phyloP scores from a whole-genome alignment of 108 stramenopile genomes.

The Parietichytrium sp. region DNA sequence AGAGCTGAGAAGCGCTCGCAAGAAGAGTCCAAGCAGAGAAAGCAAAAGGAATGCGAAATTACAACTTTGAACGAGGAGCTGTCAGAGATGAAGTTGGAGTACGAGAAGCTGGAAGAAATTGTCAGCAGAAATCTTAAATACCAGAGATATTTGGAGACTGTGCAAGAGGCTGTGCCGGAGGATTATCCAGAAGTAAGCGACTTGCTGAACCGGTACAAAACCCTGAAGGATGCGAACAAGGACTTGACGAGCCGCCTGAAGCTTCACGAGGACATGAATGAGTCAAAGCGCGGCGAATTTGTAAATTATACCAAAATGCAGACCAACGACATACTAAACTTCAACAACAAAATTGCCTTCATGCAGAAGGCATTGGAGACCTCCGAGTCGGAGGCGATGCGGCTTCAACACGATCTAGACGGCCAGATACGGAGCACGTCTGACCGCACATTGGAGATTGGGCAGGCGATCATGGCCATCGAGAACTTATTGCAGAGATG shows the following conservation, averaged over 20 bases:
- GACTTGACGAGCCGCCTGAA: conserved; percentile 49
- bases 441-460: conserved; percentile 55
- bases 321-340: conserved; percentile 58
- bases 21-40: conserved; percentile 59
- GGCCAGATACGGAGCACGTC: conserved; percentile 50
- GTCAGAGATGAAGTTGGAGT: not conserved
- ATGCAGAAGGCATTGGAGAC: conserved; percentile 53
- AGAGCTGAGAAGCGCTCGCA: conserved; percentile 58
- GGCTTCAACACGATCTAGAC: conserved; percentile 51
- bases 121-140: conserved; percentile 39
- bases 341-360: conserved; percentile 58
- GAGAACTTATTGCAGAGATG: conserved; percentile 10
- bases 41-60: conserved; percentile 47
- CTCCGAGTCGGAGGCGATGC: conserved; percentile 43
- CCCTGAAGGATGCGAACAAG: conserved; percentile 56
- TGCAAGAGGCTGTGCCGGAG: conserved; percentile 56
- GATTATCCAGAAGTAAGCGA: conserved; percentile 62
- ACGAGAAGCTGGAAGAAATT: not conserved
- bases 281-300: conserved; percentile 48
- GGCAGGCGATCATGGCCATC: conserved; percentile 43
- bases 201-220: conserved; percentile 56
- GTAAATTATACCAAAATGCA: conserved; percentile 52
- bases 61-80: conserved; percentile 40
- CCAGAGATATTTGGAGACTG: conserved; percentile 45
- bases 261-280: conserved; percentile 45